Base-by-base conservation (phyloP, 1,284 basidiomycete species). In the Phylloboletellus chloephorus region DNA sequence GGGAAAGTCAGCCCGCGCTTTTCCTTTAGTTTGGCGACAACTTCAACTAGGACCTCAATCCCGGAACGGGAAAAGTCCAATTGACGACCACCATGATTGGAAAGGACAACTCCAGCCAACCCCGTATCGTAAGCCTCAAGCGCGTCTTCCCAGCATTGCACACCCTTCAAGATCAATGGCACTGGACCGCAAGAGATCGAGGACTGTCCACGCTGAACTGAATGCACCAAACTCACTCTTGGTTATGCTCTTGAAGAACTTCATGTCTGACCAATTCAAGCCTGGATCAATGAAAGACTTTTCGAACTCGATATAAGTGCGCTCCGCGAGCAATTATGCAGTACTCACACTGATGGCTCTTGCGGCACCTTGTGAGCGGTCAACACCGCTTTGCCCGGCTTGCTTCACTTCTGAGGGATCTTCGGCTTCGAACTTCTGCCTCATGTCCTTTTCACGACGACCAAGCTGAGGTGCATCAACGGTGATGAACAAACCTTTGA, bases 91-190 rank as follows among this genome's bases (percentile, higher is more conserved):
- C 90, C 91, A 56, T 96, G 92, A 60, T 96, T 96, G 7, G 88
- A 90, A 20, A 92, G 75, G 3, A 96, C 93, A 36, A 95, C 78
- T 7, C 93, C 93, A 3, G 82, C 79, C 31, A 87, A 66, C 5
- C 88, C 88, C 0, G 68, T 66, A 54, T 97, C 92, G 52, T 91
- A 92, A 3, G 94, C 94, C 54, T 82, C 70, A 1, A 97, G 73
- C 0, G 90, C 88, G 60, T 97, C 92, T 76, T 95, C 91, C 88
- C 89, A 94, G 53, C 82, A 82, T 62, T 94, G 91, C 2, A 96
- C 88, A 42, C 93, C 91, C 64, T 97, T 98, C 39, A 97, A 69
- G 46, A 96, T 79, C 44, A 98, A 69, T 11, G 93, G 91, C 88
- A 96, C 83, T 86, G 52, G 4, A 25, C 24, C 36, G 19, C 39